Evolutionary conservation across 2,329 filamentous ascomycete genomes (phyloP), one percentile per base, ranked within the genome.

Genomic region (Arachnomyces sp.): DNA sequence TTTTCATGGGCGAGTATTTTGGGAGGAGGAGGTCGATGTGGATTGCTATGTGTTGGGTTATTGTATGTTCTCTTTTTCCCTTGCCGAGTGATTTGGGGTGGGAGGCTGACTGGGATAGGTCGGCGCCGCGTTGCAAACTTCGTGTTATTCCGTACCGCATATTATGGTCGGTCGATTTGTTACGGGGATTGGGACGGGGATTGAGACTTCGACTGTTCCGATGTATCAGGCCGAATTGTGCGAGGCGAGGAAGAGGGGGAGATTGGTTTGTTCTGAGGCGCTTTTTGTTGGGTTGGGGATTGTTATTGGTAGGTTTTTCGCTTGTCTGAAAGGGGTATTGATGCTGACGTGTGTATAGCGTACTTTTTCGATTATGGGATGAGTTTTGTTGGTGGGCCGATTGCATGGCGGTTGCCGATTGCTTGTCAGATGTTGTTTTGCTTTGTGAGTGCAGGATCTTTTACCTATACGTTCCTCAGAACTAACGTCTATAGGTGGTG

Each of bases 161-260:
- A 39, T 65, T 21, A 57, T 64, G 28, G 60, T 71, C 15, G 69
- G 69, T 12, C 63, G 71, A 15, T 65, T 69, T 37, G 60, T 75
- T 25, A 71, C 69, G 3, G 72, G 70, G 3, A 61, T 75, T 42
- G 70, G 71, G 1, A 72, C 71, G 39, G 72, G 73, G 2, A 61
- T 71, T 17, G 55, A 59, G 44, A 60, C 56, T 8, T 59, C 60
- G 18, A 57, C 53, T 6, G 59, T 63, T 7, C 61, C 62, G 1
- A 60, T 58, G 51, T 67, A 69, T 40, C 69, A 72, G 43, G 59
- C 65, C 0, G 69, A 73, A 46, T 55, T 71, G 1, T 68, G 63
- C 34, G 60, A 66, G 36, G 60, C 61, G 1, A 54, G 61, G n/a
- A 62, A 61, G 32, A 55, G 69, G 30, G 69, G 68, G 31, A 60